Conservation (phyloP, 305 asterid species). For the Euphrasia arctica region DNA sequence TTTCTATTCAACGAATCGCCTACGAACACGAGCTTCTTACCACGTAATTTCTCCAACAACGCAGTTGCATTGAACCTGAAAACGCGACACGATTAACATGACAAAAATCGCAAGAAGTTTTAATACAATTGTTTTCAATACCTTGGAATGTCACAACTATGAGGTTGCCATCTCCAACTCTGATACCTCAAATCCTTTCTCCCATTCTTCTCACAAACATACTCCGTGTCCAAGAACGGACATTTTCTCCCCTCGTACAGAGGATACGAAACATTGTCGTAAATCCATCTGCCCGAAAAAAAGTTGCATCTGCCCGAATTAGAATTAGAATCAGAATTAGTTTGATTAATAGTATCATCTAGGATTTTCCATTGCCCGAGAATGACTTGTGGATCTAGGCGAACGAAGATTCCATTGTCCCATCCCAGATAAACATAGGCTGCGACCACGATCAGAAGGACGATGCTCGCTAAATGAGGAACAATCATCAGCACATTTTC, state of each 20-base stretch:
- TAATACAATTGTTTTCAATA: neutral
- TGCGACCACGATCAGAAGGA: slow-evolving; percentile 10
- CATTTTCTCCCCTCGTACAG: slow-evolving; percentile 31
- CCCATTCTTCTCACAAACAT: slow-evolving; percentile 29
- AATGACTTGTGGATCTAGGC: neutral
- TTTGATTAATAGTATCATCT: neutral
- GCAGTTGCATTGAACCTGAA: slow-evolving; percentile 44
- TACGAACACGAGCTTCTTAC: slow-evolving; percentile 45
- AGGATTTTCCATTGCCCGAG: slow-evolving; percentile 2
- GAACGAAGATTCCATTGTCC: neutral
- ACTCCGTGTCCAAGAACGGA: slow-evolving; percentile 26
- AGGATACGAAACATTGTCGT: slow-evolving; percentile 27
- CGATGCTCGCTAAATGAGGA: slow-evolving; percentile 22
- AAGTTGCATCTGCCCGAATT: slow-evolving; percentile 28
- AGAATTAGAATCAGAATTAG: neutral
- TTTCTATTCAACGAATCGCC: slow-evolving; percentile 65
- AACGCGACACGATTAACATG: neutral
- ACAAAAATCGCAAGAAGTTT: neutral
- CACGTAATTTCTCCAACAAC: slow-evolving; percentile 24
- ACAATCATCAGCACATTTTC: slow-evolving; percentile 3
- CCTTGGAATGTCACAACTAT: slow-evolving; percentile 36
- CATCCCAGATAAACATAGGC: slow-evolving; percentile 19
- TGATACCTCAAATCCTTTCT: slow-evolving; percentile 31
- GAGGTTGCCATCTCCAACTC: slow-evolving; percentile 47
- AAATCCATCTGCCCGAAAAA: slow-evolving; percentile 41